These are phyloP conservation scores for Malania oleifera DNA, from an alignment of 164 flowering plant genomes.

Conservation along the genomic window DNA sequence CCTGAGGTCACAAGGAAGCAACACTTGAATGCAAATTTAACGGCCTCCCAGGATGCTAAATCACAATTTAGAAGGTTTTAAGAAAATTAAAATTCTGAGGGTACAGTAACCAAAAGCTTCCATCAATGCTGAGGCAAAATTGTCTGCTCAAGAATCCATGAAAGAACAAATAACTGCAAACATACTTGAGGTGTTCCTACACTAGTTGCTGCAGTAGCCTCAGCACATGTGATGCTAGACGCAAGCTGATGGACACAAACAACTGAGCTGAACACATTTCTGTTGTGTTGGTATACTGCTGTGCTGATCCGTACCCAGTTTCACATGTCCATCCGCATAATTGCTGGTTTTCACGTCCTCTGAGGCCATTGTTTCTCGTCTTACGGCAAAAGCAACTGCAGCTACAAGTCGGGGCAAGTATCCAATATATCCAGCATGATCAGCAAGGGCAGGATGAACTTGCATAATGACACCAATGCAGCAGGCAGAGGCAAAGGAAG, in stretches of 20 bases:
- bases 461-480: conserved; percentile 90
- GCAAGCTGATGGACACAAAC: conserved; percentile 99
- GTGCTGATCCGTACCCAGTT: conserved; percentile 48
- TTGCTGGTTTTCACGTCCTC: conserved; percentile 46
- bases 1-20: too few relatives aligned
- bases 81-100: too few relatives aligned
- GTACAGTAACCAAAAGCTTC: too few relatives aligned
- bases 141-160: too few relatives aligned
- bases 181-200: conserved; percentile 93
- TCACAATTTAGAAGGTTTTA: too few relatives aligned
- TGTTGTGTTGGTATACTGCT: conserved; percentile 68
- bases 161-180: neutral
- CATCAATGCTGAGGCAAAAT: too few relatives aligned
- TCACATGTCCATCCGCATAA: conserved; percentile 40
- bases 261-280: conserved; percentile 96
- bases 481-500: conserved; percentile 93
- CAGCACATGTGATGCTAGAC: conserved; percentile 95
- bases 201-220: conserved; percentile 99
- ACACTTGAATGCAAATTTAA: too few relatives aligned
- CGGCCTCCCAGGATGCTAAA: too few relatives aligned
- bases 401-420: conserved; percentile 97
- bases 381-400: conserved; percentile 93
- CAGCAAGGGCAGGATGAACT: conserved; percentile 95
- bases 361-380: conserved; percentile 90
- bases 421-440: conserved; percentile 97